These are phyloP conservation scores for Chondrostereum purpureum DNA, from an alignment of 1,284 basidiomycete species.

Conservation along the genomic window DNA sequence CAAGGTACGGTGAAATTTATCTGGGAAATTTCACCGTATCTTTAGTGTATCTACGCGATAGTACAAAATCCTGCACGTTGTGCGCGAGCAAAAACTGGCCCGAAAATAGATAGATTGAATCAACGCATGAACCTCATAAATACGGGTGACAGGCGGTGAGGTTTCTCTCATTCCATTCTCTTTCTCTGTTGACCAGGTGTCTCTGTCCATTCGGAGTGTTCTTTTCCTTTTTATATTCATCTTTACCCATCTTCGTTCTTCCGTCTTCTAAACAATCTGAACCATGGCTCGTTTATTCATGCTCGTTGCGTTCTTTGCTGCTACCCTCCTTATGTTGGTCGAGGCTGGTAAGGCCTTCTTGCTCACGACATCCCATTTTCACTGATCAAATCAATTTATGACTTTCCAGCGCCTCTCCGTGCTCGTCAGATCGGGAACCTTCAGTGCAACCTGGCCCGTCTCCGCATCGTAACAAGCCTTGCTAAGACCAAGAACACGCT, in stretches of 20 bases:
- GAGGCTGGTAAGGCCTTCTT: conserved; percentile 4
- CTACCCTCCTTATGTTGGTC: background rate
- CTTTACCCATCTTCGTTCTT: background rate
- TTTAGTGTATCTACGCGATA: no score
- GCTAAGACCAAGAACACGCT: conserved; percentile 23
- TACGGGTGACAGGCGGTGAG: background rate
- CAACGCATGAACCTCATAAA: no score
- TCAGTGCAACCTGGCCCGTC: conserved; percentile 28
- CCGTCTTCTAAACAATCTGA: background rate
- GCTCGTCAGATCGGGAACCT: conserved; percentile 26
- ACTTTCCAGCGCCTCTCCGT: background rate
- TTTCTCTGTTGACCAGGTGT: conserved; percentile 3
- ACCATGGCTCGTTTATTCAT: conserved; percentile 2
- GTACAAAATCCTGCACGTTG: no score
- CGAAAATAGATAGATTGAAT: no score
- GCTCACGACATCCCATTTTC: background rate
- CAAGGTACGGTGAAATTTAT: no score
- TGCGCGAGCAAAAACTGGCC: no score
- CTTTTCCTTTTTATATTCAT: background rate
- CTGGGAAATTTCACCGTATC: no score
- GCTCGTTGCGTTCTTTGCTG: conserved; percentile 1
- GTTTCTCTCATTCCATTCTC: conserved; percentile 1
- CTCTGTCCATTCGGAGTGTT: background rate
- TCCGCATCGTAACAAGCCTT: conserved; percentile 24
- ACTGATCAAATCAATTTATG: background rate